Conservation (phyloP, 257 asterid genomes). For the Nicotiana otophora region DNA sequence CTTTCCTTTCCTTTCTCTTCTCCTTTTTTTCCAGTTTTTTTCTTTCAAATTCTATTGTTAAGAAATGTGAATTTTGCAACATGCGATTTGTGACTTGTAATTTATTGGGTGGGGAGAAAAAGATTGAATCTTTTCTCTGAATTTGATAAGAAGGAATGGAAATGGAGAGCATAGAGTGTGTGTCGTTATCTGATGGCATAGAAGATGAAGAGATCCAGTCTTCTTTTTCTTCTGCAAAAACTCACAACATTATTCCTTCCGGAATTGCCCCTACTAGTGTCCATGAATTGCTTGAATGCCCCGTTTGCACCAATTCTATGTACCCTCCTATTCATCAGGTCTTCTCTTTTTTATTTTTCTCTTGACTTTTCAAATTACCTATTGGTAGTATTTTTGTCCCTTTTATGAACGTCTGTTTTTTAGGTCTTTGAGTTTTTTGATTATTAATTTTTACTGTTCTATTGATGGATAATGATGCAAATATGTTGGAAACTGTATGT, state of each 20-base stretch:
- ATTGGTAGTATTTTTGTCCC: neutral
- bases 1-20: neutral
- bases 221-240: slow-evolving; percentile 42
- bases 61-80: neutral
- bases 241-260: slow-evolving; percentile 33
- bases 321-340: slow-evolving; percentile 96
- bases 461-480: neutral
- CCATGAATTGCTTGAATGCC: slow-evolving; percentile 89
- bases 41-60: no score
- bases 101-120: slow-evolving; percentile 2
- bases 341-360: slow-evolving; percentile 4
- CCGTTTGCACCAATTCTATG: slow-evolving; percentile 89
- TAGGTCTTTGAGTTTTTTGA: neutral
- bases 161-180: slow-evolving; percentile 66
- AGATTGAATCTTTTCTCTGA: slow-evolving; percentile 5
- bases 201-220: slow-evolving; percentile 76
- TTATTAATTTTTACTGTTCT: neutral
- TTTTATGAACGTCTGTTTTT: neutral
- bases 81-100: slow-evolving; percentile 7
- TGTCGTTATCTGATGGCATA: slow-evolving; percentile 57
- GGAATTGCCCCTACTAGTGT: slow-evolving; percentile 64
- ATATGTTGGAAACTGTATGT: neutral
- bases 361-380: neutral
- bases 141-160: slow-evolving; percentile 30
- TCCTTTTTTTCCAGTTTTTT: no score